A percentile compares a stretch with the other conserved stretches of the same genome.
Evolutionary conservation across 2,329 filamentous ascomycete species (phyloP).

Genomic region (Ascochyta lentis): DNA sequence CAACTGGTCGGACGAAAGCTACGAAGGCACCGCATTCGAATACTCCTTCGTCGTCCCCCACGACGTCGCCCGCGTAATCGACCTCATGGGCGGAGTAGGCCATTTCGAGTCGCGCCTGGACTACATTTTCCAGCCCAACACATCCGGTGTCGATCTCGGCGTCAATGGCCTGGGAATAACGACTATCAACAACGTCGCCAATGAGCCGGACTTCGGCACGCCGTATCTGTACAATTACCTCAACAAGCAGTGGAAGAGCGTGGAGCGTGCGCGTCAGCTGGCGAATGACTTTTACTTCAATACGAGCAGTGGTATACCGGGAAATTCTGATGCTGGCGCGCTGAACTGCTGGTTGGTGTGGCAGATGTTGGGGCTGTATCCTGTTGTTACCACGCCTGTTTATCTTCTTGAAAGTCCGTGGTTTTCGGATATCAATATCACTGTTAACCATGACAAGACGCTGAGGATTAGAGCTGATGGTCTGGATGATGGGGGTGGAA

Average conservation of each 20-base stretch:
- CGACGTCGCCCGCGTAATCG: conserved; percentile 51
- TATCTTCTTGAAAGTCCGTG: conserved; percentile 57
- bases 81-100: conserved; percentile 50
- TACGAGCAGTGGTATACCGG: conserved; percentile 51
- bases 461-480: conserved; percentile 56
- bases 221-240: conserved; percentile 54
- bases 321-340: conserved; percentile 57
- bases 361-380: conserved; percentile 59
- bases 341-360: conserved; percentile 60
- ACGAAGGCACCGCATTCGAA: conserved; percentile 53
- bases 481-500: conserved; percentile 50
- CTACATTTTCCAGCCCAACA: conserved; percentile 51
- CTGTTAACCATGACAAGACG: conserved; percentile 44
- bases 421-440: conserved; percentile 51
- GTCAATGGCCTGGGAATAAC: conserved; percentile 46
- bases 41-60: conserved; percentile 55
- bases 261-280: conserved; percentile 40
- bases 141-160: conserved; percentile 45
- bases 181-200: conserved; percentile 47
- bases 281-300: conserved; percentile 53
- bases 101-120: conserved; percentile 52
- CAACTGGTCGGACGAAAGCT: conserved; percentile 51
- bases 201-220: conserved; percentile 51
- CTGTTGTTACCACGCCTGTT: conserved; percentile 56
- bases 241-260: conserved; percentile 48